Conservation (phyloP, 1,284 basidiomycete genomes). For the Rhodotorula sp. region DNA sequence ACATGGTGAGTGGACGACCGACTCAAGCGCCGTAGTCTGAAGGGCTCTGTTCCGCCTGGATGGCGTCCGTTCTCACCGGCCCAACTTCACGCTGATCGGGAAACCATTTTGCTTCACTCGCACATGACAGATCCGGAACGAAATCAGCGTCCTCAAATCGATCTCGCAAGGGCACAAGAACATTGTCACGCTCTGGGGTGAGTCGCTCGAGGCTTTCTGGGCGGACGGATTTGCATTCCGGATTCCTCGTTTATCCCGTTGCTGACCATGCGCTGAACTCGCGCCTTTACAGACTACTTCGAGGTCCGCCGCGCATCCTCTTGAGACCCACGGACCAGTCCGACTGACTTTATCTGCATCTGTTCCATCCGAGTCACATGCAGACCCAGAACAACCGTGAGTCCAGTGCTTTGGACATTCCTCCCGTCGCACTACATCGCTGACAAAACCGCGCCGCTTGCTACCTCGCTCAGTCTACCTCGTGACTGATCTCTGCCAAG, state of each 20-base stretch:
- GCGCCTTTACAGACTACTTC: constrained; percentile 74
- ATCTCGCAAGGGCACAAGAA: constrained; percentile 88
- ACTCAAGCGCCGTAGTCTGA: no score
- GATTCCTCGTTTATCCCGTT: not conserved
- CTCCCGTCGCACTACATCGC: not conserved
- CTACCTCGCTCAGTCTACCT: constrained; percentile 54
- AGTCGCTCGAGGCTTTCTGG: not conserved
- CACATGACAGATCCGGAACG: constrained; percentile 78
- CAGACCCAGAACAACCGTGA: constrained; percentile 35
- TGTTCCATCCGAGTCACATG: not conserved
- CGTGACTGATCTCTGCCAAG: constrained; percentile 94
- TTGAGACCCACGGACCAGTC: not conserved
- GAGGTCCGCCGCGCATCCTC: constrained; percentile 60
- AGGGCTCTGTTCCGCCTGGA: no score
- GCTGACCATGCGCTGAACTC: not conserved
- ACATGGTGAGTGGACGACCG: constrained; percentile 52
- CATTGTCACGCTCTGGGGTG: constrained; percentile 51
- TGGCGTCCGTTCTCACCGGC: no score
- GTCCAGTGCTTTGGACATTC: not conserved
- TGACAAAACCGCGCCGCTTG: not conserved
- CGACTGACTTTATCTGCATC: no score
- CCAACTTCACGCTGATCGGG: not conserved
- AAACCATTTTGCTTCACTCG: not conserved
- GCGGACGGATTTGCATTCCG: not conserved
- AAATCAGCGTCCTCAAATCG: constrained; percentile 91